A percentile compares a stretch with the other conserved stretches of the same genome.
These are phyloP conservation scores for Trametes cinnabarina DNA, from an alignment of 768 basidiomycete species.

Conservation along the genomic window DNA sequence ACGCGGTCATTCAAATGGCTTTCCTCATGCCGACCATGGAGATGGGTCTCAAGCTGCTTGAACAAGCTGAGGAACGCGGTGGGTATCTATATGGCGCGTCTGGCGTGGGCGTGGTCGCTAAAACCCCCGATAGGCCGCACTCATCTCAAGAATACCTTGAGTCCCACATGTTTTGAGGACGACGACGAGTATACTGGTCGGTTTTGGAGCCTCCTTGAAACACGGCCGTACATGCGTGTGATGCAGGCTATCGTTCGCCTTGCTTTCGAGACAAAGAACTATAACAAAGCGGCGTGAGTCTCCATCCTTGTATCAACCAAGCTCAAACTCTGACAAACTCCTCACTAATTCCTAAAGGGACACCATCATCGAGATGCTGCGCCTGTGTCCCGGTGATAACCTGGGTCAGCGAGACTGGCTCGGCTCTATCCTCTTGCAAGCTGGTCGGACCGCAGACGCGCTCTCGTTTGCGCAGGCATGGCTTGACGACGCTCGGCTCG, in stretches of 20 bases:
- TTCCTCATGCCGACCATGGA: slow-evolving; percentile 33
- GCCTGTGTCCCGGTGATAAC: slow-evolving; percentile 44
- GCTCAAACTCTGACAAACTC: background rate
- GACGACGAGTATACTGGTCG: slow-evolving; percentile 33
- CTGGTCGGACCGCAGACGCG: slow-evolving; percentile 36
- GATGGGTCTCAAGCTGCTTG: slow-evolving; percentile 29
- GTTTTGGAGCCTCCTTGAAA: slow-evolving; percentile 39
- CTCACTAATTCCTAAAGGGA: slow-evolving; percentile 26
- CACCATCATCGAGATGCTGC: slow-evolving; percentile 41
- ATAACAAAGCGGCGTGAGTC: slow-evolving; percentile 27
- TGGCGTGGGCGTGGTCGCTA: background rate
- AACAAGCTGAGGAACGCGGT: slow-evolving; percentile 29
- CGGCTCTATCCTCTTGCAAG: slow-evolving; percentile 37
- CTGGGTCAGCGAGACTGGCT: slow-evolving; percentile 38
- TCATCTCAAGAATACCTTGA: slow-evolving; percentile 29
- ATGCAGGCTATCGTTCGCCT: slow-evolving; percentile 38
- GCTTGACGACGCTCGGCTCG: slow-evolving; percentile 23
- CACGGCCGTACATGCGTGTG: slow-evolving; percentile 47
- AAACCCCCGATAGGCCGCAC: slow-evolving; percentile 25
- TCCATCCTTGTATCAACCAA: background rate
- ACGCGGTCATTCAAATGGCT: slow-evolving; percentile 38
- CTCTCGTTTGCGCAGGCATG: slow-evolving; percentile 40
- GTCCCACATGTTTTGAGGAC: slow-evolving; percentile 39
- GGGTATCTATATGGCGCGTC: background rate
- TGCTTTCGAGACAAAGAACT: slow-evolving; percentile 34